Conservation (phyloP, 169 alveolate genomes). For the Theileria annulata region DNA sequence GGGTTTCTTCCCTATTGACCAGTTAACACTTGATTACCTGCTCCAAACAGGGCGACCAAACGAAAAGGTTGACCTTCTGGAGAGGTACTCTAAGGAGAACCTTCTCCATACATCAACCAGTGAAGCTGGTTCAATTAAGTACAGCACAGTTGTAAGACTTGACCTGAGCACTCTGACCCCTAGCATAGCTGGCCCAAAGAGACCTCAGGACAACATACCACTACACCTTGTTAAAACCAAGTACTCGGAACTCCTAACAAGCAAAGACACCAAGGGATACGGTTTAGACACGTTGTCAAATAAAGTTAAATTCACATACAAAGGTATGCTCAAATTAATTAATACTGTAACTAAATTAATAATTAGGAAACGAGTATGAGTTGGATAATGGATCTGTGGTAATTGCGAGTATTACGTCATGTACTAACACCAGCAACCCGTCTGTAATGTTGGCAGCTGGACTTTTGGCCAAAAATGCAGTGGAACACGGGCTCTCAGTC, state of each 20-base stretch:
- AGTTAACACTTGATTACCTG: slow-evolving; percentile 86
- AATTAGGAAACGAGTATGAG: slow-evolving; percentile 58
- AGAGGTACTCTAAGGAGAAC: slow-evolving; percentile 76
- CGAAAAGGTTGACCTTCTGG: slow-evolving; percentile 83
- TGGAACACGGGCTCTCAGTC: slow-evolving; percentile 86
- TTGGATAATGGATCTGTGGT: slow-evolving; percentile 92
- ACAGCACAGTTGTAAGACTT: slow-evolving; percentile 77
- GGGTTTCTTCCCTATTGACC: slow-evolving; percentile 95
- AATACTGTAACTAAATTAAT: neutral
- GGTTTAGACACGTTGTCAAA: slow-evolving; percentile 53
- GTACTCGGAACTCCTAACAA: slow-evolving; percentile 78
- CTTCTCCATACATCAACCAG: slow-evolving; percentile 57
- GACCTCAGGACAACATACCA: slow-evolving; percentile 94
- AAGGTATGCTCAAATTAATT: slow-evolving; percentile 22
- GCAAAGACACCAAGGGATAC: slow-evolving; percentile 86
- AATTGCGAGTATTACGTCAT: slow-evolving; percentile 94
- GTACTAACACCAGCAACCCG: slow-evolving; percentile 97
- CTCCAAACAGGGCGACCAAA: slow-evolving; percentile 87
- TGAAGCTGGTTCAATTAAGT: slow-evolving; percentile 61
- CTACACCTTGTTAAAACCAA: slow-evolving; percentile 85
- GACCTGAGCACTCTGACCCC: slow-evolving; percentile 91
- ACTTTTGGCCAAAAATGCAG: slow-evolving; percentile 92
- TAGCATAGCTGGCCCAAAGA: slow-evolving; percentile 94
- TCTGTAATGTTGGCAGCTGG: slow-evolving; percentile 97
- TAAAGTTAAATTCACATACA: slow-evolving; percentile 38